Evolutionary conservation across 768 basidiomycete genomes (phyloP), one percentile per base, ranked within the genome.

Genomic region (Agaricus blazei): DNA sequence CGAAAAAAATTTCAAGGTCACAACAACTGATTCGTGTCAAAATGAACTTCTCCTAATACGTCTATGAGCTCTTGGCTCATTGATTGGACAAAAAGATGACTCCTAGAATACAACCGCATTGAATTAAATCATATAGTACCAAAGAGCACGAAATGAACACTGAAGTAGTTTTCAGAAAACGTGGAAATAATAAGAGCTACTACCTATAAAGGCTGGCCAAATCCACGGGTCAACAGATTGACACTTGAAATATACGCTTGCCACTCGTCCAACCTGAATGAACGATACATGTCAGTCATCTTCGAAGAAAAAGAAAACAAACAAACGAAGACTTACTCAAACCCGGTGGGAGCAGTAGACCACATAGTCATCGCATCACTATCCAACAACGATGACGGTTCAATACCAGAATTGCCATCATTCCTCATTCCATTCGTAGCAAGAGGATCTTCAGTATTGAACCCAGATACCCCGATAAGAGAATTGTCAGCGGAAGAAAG

Each of bases 321-420:
- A 53, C 45, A 43, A 54, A 31, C 23, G 48, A 38, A 3, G 7
- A 70, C 83, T 60, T 62, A 87, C 85, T 82, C 82, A 52, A 83
- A 84, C 19, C 77, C 76, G 11, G 75, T 74, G 12, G 83, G 83
- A 24, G 83, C 81, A 49, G 70, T 74, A 9, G 82, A 80, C 85
- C 84, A 87, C 79, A 85, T 81, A 12, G 74, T 72, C 60, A 84
- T 74, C 44, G 77, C 77, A 53, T 80, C 79, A 52, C 70, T 67
- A 59, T 84, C 77, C 64, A 77, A 67, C 36, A 68, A 52, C 24
- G 42, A 43, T 14, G 67, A 65, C 34, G 65, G 31, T 26, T 38
- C 50, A 26, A 27, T 41, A 40, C 29, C 14, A 34, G 34, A 23
- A 53, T 45, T 54, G 56, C 49, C 12, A 24, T 24, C 47, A 28